Percentiles rank a stretch among this genome's conserved stretches.
These are phyloP conservation scores for Phaeosphaeriaceae sp. DNA, from an alignment of 2,329 filamentous ascomycete species.

Conservation along the genomic window DNA sequence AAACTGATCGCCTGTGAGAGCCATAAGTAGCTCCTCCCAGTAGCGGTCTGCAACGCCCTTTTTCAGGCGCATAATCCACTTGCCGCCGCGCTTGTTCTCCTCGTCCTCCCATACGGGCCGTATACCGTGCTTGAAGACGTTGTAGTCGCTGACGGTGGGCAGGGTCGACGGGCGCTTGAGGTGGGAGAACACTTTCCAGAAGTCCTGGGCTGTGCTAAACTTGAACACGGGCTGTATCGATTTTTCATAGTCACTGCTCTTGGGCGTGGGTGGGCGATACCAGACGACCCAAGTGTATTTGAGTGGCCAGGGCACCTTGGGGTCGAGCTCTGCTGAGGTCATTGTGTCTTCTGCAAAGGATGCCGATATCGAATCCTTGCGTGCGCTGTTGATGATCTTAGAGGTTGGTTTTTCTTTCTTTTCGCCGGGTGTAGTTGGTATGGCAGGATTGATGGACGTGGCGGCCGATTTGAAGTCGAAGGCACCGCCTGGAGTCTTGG, in stretches of 20 bases:
- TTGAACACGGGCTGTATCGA: conserved; percentile 86
- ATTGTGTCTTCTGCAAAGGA: conserved; percentile 41
- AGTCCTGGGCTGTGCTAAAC: conserved; percentile 84
- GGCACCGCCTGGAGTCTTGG: conserved; percentile 80
- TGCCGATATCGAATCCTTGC: conserved; percentile 42
- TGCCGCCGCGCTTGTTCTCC: conserved; percentile 93
- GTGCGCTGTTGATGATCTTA: conserved; percentile 42
- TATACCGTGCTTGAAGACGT: conserved; percentile 96
- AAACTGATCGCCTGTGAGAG: conserved; percentile 93
- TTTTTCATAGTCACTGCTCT: conserved; percentile 98
- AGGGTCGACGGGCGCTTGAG: conserved; percentile 87
- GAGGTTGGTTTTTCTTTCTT: conserved; percentile 58
- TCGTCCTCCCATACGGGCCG: conserved; percentile 98
- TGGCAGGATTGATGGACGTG: conserved; percentile 46
- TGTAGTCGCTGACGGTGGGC: conserved; percentile 94
- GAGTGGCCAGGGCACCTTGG: conserved; percentile 59
- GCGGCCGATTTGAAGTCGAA: conserved; percentile 75
- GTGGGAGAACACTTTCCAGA: conserved; percentile 88
- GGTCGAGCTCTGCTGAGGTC: conserved; percentile 51
- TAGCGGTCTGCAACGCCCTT: conserved; percentile 96
- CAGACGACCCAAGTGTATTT: conserved; percentile 94
- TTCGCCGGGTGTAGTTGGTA: conserved; percentile 64
- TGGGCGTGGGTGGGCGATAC: conserved; percentile 95
- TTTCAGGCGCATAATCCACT: conserved; percentile 96
- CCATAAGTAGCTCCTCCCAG: conserved; percentile 93